A percentile compares a stretch with the other conserved stretches of the same genome.
Evolutionary conservation across 306 rosid genomes (phyloP).

Genomic region (Crotalaria pallida): DNA sequence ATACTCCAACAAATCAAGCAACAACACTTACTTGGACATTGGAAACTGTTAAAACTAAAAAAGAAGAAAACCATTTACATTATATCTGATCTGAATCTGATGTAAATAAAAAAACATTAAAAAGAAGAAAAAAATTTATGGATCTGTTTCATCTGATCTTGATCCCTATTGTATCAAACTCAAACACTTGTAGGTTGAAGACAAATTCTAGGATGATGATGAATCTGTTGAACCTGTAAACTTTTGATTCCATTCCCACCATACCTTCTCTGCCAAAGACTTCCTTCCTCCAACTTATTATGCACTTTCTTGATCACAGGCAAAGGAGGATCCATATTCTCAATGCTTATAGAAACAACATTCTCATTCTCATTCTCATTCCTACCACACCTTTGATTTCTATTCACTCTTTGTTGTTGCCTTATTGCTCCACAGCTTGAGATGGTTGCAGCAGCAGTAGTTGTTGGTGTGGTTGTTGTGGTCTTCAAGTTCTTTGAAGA

Average conservation of each 20-base stretch:
- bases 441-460: neutral
- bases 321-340: conserved; percentile 68
- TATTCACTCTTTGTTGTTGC: conserved; percentile 22
- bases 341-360: conserved; percentile 28
- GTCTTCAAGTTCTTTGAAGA: conserved; percentile 42
- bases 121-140: neutral
- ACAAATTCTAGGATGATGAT: conserved; percentile 33
- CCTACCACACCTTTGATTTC: neutral
- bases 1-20: conserved; percentile 17
- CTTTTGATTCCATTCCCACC: conserved; percentile 42
- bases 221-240: conserved; percentile 59
- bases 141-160: conserved; percentile 17
- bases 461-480: conserved; percentile 25
- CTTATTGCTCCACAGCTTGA: conserved; percentile 25
- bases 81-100: conserved; percentile 11
- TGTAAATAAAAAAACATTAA: neutral
- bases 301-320: conserved; percentile 46
- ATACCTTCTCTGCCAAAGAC: conserved; percentile 78
- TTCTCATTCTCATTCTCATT: conserved; percentile 30
- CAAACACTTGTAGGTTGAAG: conserved; percentile 59
- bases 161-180: neutral
- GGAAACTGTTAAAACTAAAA: neutral
- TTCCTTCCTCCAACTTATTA: conserved; percentile 29
- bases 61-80: conserved; percentile 21
- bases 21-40: neutral